Percentiles rank a stretch among this genome's conserved stretches.
Evolutionary conservation across 176 grass and related monocot genomes (phyloP).

Genomic region (Oryza longistaminata): DNA sequence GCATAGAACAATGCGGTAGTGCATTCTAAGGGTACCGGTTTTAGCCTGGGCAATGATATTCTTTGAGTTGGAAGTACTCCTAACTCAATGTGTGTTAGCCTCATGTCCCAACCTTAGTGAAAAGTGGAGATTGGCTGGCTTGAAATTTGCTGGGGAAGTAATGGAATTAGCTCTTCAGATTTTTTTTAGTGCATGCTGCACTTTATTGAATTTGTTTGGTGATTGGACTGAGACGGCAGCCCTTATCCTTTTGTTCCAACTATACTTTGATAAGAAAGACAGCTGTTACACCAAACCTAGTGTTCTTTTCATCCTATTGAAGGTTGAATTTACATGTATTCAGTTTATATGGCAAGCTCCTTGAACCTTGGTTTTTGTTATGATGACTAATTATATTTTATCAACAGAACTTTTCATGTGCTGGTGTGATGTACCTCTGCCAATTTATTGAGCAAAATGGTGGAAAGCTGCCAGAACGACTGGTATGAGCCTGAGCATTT

Average conservation of each 20-base stretch:
- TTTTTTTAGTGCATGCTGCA: background rate
- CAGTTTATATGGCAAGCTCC: slow-evolving; percentile 12
- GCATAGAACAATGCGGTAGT: background rate
- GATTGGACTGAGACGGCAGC: background rate
- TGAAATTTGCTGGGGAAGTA: background rate
- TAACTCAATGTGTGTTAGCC: background rate
- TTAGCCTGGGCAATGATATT: background rate
- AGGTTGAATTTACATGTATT: slow-evolving; percentile 19
- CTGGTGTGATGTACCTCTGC: slow-evolving; percentile 96
- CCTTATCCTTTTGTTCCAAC: background rate
- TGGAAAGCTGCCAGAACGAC: slow-evolving; percentile 80
- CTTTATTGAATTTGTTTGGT: background rate
- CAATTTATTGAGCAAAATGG: slow-evolving; percentile 93
- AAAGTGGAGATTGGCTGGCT: background rate
- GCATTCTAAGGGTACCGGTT: background rate
- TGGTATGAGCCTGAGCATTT: slow-evolving; percentile 43
- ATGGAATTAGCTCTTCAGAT: background rate
- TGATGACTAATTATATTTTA: slow-evolving; percentile 26
- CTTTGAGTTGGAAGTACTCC: background rate
- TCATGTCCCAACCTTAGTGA: background rate
- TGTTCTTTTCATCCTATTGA: slow-evolving; percentile 4
- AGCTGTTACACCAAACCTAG: background rate
- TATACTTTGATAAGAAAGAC: background rate
- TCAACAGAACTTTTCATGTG: slow-evolving; percentile 81
- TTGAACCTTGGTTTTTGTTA: background rate